Conservation (phyloP, 2,329 filamentous ascomycete genomes). For the Camptophora hylomeconis region DNA sequence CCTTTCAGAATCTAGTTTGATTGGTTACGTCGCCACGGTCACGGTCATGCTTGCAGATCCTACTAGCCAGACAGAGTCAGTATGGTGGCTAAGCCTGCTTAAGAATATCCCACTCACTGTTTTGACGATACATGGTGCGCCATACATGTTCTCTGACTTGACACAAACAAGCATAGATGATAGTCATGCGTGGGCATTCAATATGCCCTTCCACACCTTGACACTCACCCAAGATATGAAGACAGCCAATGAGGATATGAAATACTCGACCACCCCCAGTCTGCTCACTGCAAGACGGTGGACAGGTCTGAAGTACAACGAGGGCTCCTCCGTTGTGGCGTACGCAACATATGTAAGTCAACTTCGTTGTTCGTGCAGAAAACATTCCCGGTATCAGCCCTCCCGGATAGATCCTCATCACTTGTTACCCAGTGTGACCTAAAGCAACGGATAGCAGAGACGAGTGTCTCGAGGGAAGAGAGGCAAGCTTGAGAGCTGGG, state of each 20-base stretch:
- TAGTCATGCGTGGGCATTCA: constrained; percentile 50
- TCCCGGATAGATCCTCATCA: too few species aligned
- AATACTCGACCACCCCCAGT: constrained; percentile 15
- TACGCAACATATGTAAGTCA: constrained; percentile 59
- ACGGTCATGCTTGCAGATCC: constrained; percentile 30
- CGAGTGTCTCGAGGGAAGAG: too few species aligned
- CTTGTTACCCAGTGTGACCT: too few species aligned
- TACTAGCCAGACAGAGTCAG: constrained; percentile 28
- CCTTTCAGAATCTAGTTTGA: constrained; percentile 20
- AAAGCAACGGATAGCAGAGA: too few species aligned
- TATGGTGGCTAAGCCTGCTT: constrained; percentile 46
- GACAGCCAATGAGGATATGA: constrained; percentile 6
- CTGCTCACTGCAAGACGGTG: constrained; percentile 52
- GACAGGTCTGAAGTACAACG: constrained; percentile 55
- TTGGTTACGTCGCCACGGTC: constrained; percentile 33
- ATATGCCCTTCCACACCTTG: constrained; percentile 49
- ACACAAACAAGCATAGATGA: constrained; percentile 44
- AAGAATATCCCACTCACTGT: constrained; percentile 33
- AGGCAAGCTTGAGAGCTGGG: too few species aligned
- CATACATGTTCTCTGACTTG: constrained; percentile 48
- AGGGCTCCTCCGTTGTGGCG: constrained; percentile 59
- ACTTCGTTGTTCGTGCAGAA: too few species aligned
- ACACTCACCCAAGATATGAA: constrained; percentile 25
- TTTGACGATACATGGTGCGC: constrained; percentile 48
- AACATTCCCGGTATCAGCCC: too few species aligned